Percentiles rank a stretch among this genome's conserved stretches.
phyloP scores from a whole-genome alignment of 768 basidiomycete species.

The Mycena filopes region DNA sequence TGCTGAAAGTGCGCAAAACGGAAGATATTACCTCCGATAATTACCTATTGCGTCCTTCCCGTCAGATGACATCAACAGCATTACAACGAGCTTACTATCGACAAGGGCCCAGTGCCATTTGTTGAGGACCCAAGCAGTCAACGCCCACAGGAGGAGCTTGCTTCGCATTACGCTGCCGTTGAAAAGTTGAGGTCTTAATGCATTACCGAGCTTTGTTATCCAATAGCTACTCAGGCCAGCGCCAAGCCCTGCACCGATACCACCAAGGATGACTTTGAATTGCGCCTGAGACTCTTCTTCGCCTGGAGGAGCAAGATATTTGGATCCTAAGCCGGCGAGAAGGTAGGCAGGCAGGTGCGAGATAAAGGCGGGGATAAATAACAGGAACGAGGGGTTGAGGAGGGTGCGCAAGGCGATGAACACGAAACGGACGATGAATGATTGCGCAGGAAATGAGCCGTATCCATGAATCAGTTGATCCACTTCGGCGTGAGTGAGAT shows the following conservation, averaged over 20 bases:
- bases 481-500: conserved; percentile 62
- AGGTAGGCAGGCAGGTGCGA: conserved; percentile 70
- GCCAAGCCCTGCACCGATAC: conserved; percentile 50
- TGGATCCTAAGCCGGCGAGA: conserved; percentile 54
- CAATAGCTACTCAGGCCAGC: conserved; percentile 34
- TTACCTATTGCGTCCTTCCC: conserved; percentile 40
- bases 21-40: conserved; percentile 43
- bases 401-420: conserved; percentile 47
- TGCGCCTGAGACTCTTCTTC: conserved; percentile 80
- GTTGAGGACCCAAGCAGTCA: conserved; percentile 47
- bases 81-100: conserved; percentile 38
- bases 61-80: not conserved
- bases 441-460: conserved; percentile 39
- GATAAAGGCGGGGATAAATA: conserved; percentile 58
- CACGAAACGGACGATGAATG: conserved; percentile 28
- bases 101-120: conserved; percentile 60
- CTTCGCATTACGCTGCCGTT: conserved; percentile 13
- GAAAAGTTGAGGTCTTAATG: conserved; percentile 22
- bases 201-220: conserved; percentile 19
- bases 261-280: conserved; percentile 73
- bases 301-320: conserved; percentile 53
- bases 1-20: not conserved
- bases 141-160: conserved; percentile 24
- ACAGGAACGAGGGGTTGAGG: conserved; percentile 53
- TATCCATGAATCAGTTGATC: not conserved